These are phyloP conservation scores for Pleurotus tuber-regium DNA, from an alignment of 768 basidiomycete species.

Conservation along the genomic window DNA sequence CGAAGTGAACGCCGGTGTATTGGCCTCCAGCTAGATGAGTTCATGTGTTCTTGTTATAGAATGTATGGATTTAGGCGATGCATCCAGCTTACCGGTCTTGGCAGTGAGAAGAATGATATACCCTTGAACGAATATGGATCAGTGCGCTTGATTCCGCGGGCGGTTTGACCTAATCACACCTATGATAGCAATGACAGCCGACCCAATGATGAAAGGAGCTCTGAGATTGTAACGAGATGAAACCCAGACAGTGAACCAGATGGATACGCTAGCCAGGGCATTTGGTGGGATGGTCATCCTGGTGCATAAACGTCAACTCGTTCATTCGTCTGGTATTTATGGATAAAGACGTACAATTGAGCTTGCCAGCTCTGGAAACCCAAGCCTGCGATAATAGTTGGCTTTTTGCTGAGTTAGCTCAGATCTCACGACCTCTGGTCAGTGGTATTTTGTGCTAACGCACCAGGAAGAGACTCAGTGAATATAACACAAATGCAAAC, in stretches of 20 bases:
- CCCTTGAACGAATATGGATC: too few species aligned
- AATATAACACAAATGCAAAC: slow-evolving; percentile 57
- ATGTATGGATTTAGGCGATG: neutral
- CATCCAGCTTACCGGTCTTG: slow-evolving; percentile 33
- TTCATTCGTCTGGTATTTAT: neutral
- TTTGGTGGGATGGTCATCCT: slow-evolving; percentile 65
- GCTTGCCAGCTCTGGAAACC: slow-evolving; percentile 62
- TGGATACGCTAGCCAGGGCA: slow-evolving; percentile 44
- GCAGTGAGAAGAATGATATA: slow-evolving; percentile 55
- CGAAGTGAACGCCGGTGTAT: slow-evolving; percentile 57
- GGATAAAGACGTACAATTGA: slow-evolving; percentile 40
- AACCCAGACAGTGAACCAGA: slow-evolving; percentile 49
- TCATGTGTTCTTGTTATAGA: neutral
- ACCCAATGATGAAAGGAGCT: slow-evolving; percentile 51
- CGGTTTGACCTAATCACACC: too few species aligned
- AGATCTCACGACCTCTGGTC: too few species aligned
- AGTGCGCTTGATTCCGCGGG: too few species aligned
- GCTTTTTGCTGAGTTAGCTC: too few species aligned
- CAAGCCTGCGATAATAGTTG: slow-evolving; percentile 56
- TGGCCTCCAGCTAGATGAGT: slow-evolving; percentile 41
- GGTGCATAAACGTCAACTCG: slow-evolving; percentile 2
- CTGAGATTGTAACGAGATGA: slow-evolving; percentile 43
- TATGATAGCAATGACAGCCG: slow-evolving; percentile 48
- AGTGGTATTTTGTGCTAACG: too few species aligned
- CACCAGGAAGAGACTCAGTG: slow-evolving; percentile 57